These are phyloP conservation scores for Melastoma candidum DNA, from an alignment of 441 rosid species.

Conservation along the genomic window DNA sequence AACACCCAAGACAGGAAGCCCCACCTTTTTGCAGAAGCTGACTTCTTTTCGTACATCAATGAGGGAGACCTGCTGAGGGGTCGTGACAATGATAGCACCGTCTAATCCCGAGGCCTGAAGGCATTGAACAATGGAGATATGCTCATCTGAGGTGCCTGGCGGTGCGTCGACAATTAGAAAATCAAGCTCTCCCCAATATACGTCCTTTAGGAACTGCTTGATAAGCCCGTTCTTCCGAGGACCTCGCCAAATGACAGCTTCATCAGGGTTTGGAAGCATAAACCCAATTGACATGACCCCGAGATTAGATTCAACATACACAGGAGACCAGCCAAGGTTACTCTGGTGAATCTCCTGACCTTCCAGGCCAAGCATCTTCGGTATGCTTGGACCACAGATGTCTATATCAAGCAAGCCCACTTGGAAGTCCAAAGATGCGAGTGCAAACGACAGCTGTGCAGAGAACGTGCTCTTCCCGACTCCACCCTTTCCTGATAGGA, in stretches of 20 bases:
- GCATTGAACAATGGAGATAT: constrained; percentile 84
- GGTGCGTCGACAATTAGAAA: constrained; percentile 91
- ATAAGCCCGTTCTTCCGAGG: constrained; percentile 90
- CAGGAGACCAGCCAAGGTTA: constrained; percentile 98
- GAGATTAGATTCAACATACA: constrained; percentile 85
- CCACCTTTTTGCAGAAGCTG: constrained; percentile 94
- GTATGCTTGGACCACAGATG: constrained; percentile 95
- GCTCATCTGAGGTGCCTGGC: constrained; percentile 92
- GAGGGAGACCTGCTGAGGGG: constrained; percentile 86
- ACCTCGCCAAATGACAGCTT: constrained; percentile 98
- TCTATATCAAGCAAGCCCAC: constrained; percentile 87
- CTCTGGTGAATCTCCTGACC: constrained; percentile 95
- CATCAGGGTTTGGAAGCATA: constrained; percentile 91
- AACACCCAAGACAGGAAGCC: constrained; percentile 76
- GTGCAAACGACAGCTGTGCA: constrained; percentile 79
- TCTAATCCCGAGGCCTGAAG: constrained; percentile 77
- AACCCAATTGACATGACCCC: constrained; percentile 97
- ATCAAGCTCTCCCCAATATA: constrained; percentile 87
- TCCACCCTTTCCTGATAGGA: constrained; percentile 94
- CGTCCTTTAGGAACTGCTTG: constrained; percentile 90
- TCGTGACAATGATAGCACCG: constrained; percentile 87
- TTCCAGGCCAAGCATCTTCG: constrained; percentile 91
- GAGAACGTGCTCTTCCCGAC: constrained; percentile 98
- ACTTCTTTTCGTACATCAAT: constrained; percentile 91
- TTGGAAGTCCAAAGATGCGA: constrained; percentile 79